Percentiles rank a stretch among this genome's conserved stretches.
Evolutionary conservation across 306 rosid species (phyloP).

Genomic region (Vigna trinervia): DNA sequence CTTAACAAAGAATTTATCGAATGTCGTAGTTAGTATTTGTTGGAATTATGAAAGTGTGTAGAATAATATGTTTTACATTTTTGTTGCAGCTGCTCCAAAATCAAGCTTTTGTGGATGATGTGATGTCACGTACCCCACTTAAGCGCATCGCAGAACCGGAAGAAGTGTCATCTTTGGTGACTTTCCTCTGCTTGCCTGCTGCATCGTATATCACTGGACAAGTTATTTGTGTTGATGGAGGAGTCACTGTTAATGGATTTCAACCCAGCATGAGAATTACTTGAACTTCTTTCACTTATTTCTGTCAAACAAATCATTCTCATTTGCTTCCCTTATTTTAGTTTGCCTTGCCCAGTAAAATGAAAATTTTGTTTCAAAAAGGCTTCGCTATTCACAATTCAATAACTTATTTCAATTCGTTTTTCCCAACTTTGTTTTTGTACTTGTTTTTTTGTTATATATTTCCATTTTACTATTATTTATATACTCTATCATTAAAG

Average conservation of each 20-base stretch:
- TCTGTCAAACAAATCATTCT: constrained; percentile 15
- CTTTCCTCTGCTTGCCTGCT: constrained; percentile 81
- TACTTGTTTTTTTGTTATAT: no score
- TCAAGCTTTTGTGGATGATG: constrained; percentile 56
- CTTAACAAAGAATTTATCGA: no score
- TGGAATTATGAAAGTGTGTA: neutral
- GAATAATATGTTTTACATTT: neutral
- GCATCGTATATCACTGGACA: constrained; percentile 94
- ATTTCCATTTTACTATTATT: no score
- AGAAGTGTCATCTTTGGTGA: constrained; percentile 81
- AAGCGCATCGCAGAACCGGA: constrained; percentile 72
- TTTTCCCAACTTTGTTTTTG: no score
- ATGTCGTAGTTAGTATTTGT: neutral
- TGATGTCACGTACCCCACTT: constrained; percentile 60
- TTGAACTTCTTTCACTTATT: constrained; percentile 24
- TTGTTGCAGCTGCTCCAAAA: constrained; percentile 57
- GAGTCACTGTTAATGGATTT: constrained; percentile 74
- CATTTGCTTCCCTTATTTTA: neutral
- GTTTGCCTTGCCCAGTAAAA: no score
- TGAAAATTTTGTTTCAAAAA: no score
- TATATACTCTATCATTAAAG: no score
- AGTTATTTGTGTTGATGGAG: constrained; percentile 78
- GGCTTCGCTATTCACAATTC: no score
- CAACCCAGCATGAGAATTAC: constrained; percentile 50
- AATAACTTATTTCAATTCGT: no score